Base-by-base conservation (phyloP, 2,329 filamentous ascomycete species). In the Claviceps purpurea region DNA sequence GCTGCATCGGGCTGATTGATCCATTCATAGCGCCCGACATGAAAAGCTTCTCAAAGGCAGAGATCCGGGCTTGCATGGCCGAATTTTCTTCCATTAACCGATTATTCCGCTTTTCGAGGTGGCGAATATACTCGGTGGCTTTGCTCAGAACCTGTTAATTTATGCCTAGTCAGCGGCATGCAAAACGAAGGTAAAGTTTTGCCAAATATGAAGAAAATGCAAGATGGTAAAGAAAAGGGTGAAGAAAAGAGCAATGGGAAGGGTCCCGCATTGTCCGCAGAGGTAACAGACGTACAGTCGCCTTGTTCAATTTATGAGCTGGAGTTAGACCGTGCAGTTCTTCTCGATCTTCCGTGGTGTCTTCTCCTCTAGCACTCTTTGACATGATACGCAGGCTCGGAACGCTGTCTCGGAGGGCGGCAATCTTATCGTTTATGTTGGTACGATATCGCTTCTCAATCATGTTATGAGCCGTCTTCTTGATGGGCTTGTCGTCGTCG, bases 401-500 rank as follows among this genome's bases (percentile, higher is more conserved):
- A 14, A 97, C 89, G 62, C 89, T 95, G 66, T 96, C 89, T 60
- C 90, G 79, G 56, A 97, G 73, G 54, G 90, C 89, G 46, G 89
- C 86, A 61, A 97, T 97, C 72, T 97, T 97, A 65, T 96, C 91
- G 64, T 97, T 97, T 53, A 97, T 76, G 63, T 97, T 97, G 51
- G 88, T 95, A 61, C 91, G 84, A 68, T 97, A 97, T 58, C 91
- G 77, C 75, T 96, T 97, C 71, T 97, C 91, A 56, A 97, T 96
- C 77, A 97, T 93, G 68, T 96, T 97, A 70, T 97, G 91, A 2
- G 91, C 89, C 37, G 90, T 94, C 76, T 96, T 96, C 75, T 95
- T 96, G 54, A 70, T 60, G 5, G 68, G 68, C 54, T 76, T 82
- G 59, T 73, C 78, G 58, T 76, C 77, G 49, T 79, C 67, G 34